These are phyloP conservation scores for Pyrenula massariospora DNA, from an alignment of 495 filamentous ascomycete genomes.

Conservation along the genomic window DNA sequence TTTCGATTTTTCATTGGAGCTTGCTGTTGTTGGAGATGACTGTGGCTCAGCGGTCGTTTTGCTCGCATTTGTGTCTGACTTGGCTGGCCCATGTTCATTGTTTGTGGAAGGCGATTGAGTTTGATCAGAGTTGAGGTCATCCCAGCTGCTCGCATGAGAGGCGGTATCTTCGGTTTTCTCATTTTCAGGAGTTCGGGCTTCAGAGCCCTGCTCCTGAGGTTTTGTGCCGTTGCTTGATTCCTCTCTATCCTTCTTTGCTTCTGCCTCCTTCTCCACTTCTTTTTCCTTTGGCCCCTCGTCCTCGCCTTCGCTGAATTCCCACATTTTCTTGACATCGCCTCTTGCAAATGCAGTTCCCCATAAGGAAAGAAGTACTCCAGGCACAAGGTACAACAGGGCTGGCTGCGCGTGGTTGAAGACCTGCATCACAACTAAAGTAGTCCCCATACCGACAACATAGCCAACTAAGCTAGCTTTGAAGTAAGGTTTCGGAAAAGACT, in stretches of 20 bases:
- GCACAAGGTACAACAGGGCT: constrained; percentile 86
- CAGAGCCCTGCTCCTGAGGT: neutral
- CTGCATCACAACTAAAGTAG: constrained; percentile 67
- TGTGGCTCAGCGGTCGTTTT: no score
- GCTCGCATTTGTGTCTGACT: neutral
- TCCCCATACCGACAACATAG: constrained; percentile 69
- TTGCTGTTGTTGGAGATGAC: neutral
- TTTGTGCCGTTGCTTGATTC: neutral
- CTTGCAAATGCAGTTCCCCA: constrained; percentile 69
- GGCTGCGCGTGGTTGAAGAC: constrained; percentile 75
- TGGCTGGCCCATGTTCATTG: neutral
- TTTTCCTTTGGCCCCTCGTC: constrained; percentile 17
- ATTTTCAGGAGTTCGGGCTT: neutral
- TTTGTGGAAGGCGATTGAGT: neutral
- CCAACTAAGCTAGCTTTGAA: constrained; percentile 71
- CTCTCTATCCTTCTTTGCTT: constrained; percentile 4
- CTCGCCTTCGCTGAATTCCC: constrained; percentile 64
- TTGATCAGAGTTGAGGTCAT: neutral
- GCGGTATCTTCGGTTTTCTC: neutral
- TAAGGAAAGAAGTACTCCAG: constrained; percentile 61
- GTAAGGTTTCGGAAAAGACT: constrained; percentile 72
- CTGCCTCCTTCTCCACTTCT: constrained; percentile 12
- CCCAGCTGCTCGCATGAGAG: neutral
- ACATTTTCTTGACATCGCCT: constrained; percentile 64
- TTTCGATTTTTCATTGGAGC: neutral